Evolutionary conservation across 2,329 filamentous ascomycete genomes (phyloP), one percentile per base, ranked within the genome.

Genomic region (Pezicula neosporulosa): DNA sequence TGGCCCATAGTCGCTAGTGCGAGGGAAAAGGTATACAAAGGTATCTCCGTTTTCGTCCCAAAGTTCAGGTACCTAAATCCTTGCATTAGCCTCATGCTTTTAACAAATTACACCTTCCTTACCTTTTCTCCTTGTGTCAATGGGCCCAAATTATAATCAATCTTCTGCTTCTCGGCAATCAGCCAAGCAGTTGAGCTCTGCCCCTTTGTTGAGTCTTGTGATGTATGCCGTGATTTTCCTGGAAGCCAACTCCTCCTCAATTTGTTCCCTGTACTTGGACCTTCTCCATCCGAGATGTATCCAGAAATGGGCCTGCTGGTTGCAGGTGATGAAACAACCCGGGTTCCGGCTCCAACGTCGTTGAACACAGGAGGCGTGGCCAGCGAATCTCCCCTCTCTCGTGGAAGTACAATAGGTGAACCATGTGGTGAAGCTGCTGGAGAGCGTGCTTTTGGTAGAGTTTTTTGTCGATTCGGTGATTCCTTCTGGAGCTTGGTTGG

Each of bases 41-140:
- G 85, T 75, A 54, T 77, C 77, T 37, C 80, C 82, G 47, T 66
- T 70, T 49, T 85, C 81, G 56, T 83, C 80, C 84, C 84, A 87
- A 18, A 87, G 67, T 64, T 87, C 84, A 2, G 83, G 81, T 4
- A 86, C 79, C 81, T 84, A 42, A 35, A 7, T 48, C 37, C 48
- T 48, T 44, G 51, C n/a, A 49, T 61, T 43, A 56, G 51, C 33
- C 36, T 37, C 33, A 30, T 13, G 28, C 13, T 28, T 18, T 19
- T 5, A 33, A 8, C 27, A 30, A n/a, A 6, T 38, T 36, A 7
- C 39, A 15, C 36, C 19, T 16, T 47, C 52, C 61, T 57, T 62
- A 82, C 79, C 70, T 78, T 82, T 58, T 85, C 80, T 18, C 75
- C 77, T 41, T 76, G 77, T 19, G 72, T 63, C 48, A 86, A 66